Percentiles rank a stretch among this genome's conserved stretches.
Conservation (phyloP, 2,329 filamentous ascomycete species). For the Xylariaceae sp. region DNA sequence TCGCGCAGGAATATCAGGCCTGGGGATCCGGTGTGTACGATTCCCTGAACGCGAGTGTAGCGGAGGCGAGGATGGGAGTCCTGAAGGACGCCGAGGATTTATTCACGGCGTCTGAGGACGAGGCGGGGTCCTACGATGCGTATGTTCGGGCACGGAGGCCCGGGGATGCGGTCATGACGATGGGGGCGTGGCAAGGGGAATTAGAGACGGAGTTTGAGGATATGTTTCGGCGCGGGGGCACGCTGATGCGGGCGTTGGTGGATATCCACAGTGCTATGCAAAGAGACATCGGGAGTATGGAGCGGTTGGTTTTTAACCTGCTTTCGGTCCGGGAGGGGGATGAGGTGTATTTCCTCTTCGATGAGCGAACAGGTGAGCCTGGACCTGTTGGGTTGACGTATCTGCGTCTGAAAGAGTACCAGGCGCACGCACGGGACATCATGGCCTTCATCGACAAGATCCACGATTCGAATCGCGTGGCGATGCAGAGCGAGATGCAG, state of each 20-base stretch:
- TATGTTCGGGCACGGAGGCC: too few relatives aligned
- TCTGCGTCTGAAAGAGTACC: background rate
- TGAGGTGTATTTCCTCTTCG: background rate
- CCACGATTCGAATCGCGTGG: too few relatives aligned
- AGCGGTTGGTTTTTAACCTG: constrained; percentile 24
- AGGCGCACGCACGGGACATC: background rate
- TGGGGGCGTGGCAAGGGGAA: background rate
- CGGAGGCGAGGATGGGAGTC: too few relatives aligned
- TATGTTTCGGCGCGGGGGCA: constrained; percentile 14
- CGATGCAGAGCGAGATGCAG: too few relatives aligned
- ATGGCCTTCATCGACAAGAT: background rate
- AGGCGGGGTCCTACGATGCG: too few relatives aligned
- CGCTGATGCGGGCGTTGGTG: constrained; percentile 13
- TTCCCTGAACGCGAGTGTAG: too few relatives aligned
- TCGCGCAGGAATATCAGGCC: accelerated
- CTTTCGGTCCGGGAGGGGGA: background rate
- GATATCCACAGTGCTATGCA: constrained; percentile 6
- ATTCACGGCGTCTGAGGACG: too few relatives aligned
- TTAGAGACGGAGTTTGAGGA: background rate
- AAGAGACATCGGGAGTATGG: constrained; percentile 17
- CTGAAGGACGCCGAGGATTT: too few relatives aligned
- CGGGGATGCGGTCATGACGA: background rate
- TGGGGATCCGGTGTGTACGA: constrained; percentile 11
- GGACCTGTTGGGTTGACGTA: background rate
- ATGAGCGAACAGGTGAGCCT: background rate